Evolutionary conservation across 139 green algal genomes (phyloP).

Genomic region (Coelastrella sp.): DNA sequence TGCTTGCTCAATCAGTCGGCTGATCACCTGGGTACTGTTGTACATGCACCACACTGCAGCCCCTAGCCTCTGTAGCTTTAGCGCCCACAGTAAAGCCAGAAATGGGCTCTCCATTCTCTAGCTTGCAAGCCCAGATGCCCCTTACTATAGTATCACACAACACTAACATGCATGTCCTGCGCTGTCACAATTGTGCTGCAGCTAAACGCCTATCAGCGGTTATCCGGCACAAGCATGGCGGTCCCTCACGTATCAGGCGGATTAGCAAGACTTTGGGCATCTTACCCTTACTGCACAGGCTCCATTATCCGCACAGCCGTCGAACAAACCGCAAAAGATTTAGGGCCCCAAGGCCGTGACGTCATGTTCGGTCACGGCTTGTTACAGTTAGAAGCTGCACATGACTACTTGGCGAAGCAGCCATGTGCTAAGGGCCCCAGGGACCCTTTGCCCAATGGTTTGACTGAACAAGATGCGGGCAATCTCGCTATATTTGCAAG

Average conservation of each 20-base stretch:
- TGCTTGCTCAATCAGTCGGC: no score
- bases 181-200: neutral
- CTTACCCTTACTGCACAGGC: slow-evolving; percentile 26
- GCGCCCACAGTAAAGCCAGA: no score
- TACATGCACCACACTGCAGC: no score
- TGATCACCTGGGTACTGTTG: no score
- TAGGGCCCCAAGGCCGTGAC: slow-evolving; percentile 14
- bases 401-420: slow-evolving; percentile 25
- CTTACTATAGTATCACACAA: no score
- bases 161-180: neutral
- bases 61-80: no score
- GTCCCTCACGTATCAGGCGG: slow-evolving; percentile 34
- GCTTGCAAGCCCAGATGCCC: no score
- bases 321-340: slow-evolving; percentile 17
- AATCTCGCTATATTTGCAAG: no score
- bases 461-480: neutral
- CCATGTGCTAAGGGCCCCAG: slow-evolving; percentile 27
- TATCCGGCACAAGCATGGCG: slow-evolving; percentile 46
- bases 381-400: slow-evolving; percentile 25
- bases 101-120: no score
- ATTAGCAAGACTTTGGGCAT: slow-evolving; percentile 29
- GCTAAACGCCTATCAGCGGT: neutral
- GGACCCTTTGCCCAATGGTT: neutral
- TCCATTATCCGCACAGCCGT: neutral
- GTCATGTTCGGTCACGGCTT: slow-evolving; percentile 6